These are phyloP conservation scores for Tricholoma terreum DNA, from an alignment of 768 basidiomycete species.

Conservation along the genomic window DNA sequence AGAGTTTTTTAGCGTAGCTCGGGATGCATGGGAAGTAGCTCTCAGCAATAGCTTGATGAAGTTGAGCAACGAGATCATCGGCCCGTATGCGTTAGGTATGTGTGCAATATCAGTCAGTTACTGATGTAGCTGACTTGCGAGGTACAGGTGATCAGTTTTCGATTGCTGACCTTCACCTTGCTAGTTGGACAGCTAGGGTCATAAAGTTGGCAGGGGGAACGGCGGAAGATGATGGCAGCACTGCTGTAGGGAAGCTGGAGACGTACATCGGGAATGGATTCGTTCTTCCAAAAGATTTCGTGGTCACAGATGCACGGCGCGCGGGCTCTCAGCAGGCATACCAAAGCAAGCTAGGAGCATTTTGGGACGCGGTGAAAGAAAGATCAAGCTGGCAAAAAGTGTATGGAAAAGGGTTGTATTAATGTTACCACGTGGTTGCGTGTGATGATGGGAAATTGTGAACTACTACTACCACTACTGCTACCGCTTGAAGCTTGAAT, in stretches of 20 bases:
- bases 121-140: conserved; percentile 1
- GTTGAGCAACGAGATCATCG: conserved; percentile 57
- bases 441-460: not conserved
- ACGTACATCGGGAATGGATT: conserved; percentile 46
- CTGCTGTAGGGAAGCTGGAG: conserved; percentile 50
- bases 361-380: conserved; percentile 68
- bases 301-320: conserved; percentile 25
- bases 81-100: conserved; percentile 65
- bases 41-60: conserved; percentile 44
- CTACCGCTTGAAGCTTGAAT: not conserved
- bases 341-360: conserved; percentile 56
- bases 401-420: conserved; percentile 49
- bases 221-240: conserved; percentile 47
- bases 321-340: conserved; percentile 8
- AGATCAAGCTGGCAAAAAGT: conserved; percentile 73
- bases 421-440: conserved; percentile 2
- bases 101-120: not conserved
- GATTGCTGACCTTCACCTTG: conserved; percentile 77
- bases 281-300: conserved; percentile 40
- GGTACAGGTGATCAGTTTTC: conserved; percentile 75
- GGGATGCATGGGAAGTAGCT: conserved; percentile 49
- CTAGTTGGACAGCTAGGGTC: conserved; percentile 68
- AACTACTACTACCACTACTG: not conserved
- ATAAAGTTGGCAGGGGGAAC: conserved; percentile 56
- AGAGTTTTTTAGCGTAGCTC: conserved; percentile 50